Percentiles rank a stretch among this genome's conserved stretches.
phyloP scores from a whole-genome alignment of 1,284 basidiomycete species.

The Psilocybe mexicana region DNA sequence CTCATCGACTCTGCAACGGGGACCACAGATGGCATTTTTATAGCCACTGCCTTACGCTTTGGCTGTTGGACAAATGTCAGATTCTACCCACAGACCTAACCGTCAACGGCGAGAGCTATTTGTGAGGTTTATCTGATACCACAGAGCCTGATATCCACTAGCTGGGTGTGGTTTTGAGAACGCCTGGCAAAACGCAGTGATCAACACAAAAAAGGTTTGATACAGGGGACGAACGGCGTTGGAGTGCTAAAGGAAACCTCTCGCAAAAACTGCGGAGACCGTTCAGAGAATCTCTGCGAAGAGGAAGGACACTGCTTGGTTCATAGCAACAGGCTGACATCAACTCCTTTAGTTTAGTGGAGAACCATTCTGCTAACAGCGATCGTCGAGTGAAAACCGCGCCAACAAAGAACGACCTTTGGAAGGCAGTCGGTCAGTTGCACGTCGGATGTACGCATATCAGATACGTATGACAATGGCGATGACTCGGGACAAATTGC shows the following conservation, averaged over 20 bases:
- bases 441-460: neutral
- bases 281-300: too few species aligned
- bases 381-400: neutral
- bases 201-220: too few species aligned
- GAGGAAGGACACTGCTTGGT: conserved; percentile 2
- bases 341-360: conserved; percentile 1
- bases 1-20: neutral
- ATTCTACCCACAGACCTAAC: neutral
- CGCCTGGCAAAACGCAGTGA: too few species aligned
- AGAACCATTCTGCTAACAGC: neutral
- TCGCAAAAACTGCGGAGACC: neutral
- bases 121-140: neutral
- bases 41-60: neutral
- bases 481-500: neutral
- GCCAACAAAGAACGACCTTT: neutral
- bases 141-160: too few species aligned
- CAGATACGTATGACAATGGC: neutral
- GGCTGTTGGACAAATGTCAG: neutral
- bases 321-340: conserved; percentile 12
- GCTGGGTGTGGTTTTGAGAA: too few species aligned
- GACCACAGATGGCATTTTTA: neutral
- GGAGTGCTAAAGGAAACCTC: neutral
- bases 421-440: too few species aligned
- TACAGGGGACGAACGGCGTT: neutral
- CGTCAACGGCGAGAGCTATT: neutral